Conservation (phyloP, 2,329 filamentous ascomycete genomes). For the Sclerotinia glacialis region DNA sequence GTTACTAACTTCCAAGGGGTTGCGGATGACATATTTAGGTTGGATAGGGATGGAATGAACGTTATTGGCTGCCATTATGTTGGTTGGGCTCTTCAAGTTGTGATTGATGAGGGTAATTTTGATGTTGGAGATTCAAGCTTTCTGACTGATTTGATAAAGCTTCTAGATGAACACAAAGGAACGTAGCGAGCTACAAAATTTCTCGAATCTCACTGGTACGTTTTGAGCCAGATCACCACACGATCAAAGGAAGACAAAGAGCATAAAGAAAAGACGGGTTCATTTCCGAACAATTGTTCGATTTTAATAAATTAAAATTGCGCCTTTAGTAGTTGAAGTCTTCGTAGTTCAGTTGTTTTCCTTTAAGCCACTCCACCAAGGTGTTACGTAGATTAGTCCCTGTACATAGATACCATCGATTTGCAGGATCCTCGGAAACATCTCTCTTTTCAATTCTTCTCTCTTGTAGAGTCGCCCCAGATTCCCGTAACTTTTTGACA, state of each 20-base stretch:
- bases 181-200: constrained; percentile 8
- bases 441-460: constrained; percentile 50
- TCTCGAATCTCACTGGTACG: neutral
- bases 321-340: constrained; percentile 45
- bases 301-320: neutral
- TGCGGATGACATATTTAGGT: constrained; percentile 28
- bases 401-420: constrained; percentile 60
- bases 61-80: constrained; percentile 12
- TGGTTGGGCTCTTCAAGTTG: neutral
- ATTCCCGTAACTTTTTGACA: constrained; percentile 33
- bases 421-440: constrained; percentile 40
- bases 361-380: constrained; percentile 49
- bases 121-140: neutral
- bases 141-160: neutral
- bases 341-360: constrained; percentile 48
- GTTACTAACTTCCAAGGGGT: constrained; percentile 25
- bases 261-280: neutral
- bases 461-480: constrained; percentile 40
- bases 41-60: constrained; percentile 17
- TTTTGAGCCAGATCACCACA: neutral
- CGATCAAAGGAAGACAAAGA: neutral
- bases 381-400: constrained; percentile 49
- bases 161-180: constrained; percentile 9
- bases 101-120: neutral
- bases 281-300: constrained; percentile 15